Conservation (phyloP, 805 yeast species). For the Ogataea polymorpha region DNA sequence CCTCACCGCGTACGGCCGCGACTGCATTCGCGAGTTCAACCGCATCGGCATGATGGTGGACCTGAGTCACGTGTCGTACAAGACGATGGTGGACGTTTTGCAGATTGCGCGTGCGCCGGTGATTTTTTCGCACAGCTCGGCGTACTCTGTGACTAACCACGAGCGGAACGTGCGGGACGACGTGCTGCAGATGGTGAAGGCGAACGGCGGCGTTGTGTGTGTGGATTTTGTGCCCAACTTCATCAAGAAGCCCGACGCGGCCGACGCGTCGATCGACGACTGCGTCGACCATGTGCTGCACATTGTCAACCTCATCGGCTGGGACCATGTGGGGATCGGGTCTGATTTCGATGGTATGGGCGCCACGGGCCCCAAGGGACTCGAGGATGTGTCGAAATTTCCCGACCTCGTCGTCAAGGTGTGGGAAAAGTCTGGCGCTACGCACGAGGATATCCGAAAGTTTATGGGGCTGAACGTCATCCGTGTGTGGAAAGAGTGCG, state of each 20-base stretch:
- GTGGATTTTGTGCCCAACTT: slow-evolving; percentile 46
- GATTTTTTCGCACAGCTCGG: slow-evolving; percentile 49
- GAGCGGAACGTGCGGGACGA: slow-evolving; percentile 49
- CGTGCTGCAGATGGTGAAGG: slow-evolving; percentile 37
- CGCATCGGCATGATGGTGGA: slow-evolving; percentile 54
- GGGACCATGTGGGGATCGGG: slow-evolving; percentile 52
- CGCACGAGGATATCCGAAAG: slow-evolving; percentile 40
- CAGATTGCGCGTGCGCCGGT: slow-evolving; percentile 43
- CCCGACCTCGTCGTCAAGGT: slow-evolving; percentile 45
- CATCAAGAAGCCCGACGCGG: slow-evolving; percentile 24
- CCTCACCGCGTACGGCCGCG: slow-evolving; percentile 39
- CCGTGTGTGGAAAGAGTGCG: slow-evolving; percentile 45
- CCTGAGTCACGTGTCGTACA: slow-evolving; percentile 45
- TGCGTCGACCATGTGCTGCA: slow-evolving; percentile 46
- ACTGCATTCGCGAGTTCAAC: slow-evolving; percentile 48
- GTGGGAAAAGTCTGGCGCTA: slow-evolving; percentile 33
- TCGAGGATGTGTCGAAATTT: slow-evolving; percentile 54
- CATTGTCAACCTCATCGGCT: slow-evolving; percentile 43
- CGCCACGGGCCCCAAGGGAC: slow-evolving; percentile 41
- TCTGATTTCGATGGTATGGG: slow-evolving; percentile 52
- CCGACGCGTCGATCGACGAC: slow-evolving; percentile 40
- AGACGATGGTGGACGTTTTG: slow-evolving; percentile 47
- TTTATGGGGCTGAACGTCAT: slow-evolving; percentile 44
- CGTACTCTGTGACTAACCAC: slow-evolving; percentile 38
- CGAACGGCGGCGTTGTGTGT: slow-evolving; percentile 47